phyloP scores from a whole-genome alignment of 805 yeast species.

The Candida maesae region DNA sequence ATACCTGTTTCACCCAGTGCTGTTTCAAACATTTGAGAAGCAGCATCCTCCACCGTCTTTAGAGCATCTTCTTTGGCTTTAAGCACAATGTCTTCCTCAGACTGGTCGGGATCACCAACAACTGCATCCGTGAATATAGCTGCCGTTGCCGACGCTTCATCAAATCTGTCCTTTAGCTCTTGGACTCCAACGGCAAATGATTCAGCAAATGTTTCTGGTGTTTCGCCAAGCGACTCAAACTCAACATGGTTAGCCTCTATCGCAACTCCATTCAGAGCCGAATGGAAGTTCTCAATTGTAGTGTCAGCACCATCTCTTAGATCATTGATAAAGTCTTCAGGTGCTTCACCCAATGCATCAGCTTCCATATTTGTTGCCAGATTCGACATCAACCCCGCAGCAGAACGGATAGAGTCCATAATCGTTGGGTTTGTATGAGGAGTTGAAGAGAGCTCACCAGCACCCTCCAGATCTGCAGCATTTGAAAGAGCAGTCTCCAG shows the following conservation, averaged over 20 bases:
- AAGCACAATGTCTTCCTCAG: not conserved
- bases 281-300: not conserved
- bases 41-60: not conserved
- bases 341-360: conserved; percentile 4
- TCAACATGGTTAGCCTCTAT: not conserved
- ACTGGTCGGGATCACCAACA: not conserved
- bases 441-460: no score
- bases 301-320: not conserved
- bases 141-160: not conserved
- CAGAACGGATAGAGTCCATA: not conserved
- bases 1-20: conserved; percentile 15
- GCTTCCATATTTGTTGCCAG: not conserved
- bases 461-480: no score
- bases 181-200: not conserved
- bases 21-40: conserved; percentile 13
- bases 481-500: no score
- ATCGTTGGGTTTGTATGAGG: no score
- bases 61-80: not conserved
- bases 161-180: not conserved
- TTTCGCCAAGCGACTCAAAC: not conserved
- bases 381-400: no score
- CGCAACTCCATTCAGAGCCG: not conserved
- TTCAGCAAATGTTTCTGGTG: not conserved
- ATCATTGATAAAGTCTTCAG: conserved; percentile 1
- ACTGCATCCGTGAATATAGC: not conserved